Evolutionary conservation across 2,329 filamentous ascomycete genomes (phyloP), one percentile per base, ranked within the genome.

Genomic region (Chaetothyriales sp.): DNA sequence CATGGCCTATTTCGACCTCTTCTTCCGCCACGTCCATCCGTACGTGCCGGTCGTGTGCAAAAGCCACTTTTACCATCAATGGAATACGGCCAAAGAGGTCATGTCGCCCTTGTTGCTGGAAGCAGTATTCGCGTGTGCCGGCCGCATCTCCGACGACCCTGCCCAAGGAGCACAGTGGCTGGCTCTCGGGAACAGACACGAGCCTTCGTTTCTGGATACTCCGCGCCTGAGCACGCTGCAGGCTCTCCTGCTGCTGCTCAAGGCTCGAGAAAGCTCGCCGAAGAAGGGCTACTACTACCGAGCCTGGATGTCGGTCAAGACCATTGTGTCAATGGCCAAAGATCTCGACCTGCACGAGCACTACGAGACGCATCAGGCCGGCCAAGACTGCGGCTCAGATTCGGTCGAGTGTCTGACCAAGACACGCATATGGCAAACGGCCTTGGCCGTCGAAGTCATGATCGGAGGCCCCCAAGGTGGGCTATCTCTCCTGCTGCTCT

Each of bases 241-340:
- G 69, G 90, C 89, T 2, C 73, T 95, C 55, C 71, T 95, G 45
- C 82, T 97, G 45, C 76, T 95, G 18, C 71, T 95, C 44, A 97
- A 97, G 67, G 92, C 90, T 1, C 80, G 89, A 57, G 90, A 97
- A 67, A 85, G 86, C n/a, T 82, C 85, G 7, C 89, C 90, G 0
- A 94, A 94, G 64, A 82, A 87, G 54, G 92, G 92, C 1, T 97
- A 97, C 65, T 97, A 92, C 67, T 97, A 92, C 69, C 83, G 90
- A 40, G 97, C 92, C 0, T 97, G 92, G 90, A 94, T 95, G 81
- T 87, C 86, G 4, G 81, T 94, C 18, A 90, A 95, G 50, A 87
- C 89, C 55, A 88, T 90, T 57, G 84, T 94, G 6, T 84, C 89
- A 46, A 95, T 97, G 87, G 88, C 82, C 22, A 92, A 94, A 63